Percentiles rank a stretch among this genome's conserved stretches.
phyloP scores from a whole-genome alignment of 305 asterid genomes.

The Fraxinus xanthoxyloides region DNA sequence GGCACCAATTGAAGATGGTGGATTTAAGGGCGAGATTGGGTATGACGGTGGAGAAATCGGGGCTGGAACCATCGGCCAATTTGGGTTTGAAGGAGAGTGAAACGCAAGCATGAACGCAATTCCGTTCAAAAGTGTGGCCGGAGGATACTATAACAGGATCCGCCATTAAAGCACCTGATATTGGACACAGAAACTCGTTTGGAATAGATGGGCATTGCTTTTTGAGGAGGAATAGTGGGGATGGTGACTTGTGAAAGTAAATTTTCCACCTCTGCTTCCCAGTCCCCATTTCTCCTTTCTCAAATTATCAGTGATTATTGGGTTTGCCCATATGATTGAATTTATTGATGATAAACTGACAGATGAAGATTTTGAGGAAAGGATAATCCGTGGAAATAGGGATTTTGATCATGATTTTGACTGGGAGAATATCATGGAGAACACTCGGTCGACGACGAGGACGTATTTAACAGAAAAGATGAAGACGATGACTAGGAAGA shows the following conservation, averaged over 20 bases:
- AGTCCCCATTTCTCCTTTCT: conserved; percentile 47
- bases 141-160: conserved; percentile 87
- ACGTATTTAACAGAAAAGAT: not conserved
- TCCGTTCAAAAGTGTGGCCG: conserved; percentile 89
- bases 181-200: conserved; percentile 66
- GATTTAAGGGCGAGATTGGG: conserved; percentile 85
- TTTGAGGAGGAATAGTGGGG: not conserved
- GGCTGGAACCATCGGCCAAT: conserved; percentile 46
- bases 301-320: not conserved
- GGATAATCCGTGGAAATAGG: not conserved
- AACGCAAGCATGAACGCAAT: conserved; percentile 62
- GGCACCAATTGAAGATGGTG: conserved; percentile 71
- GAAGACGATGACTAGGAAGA: not conserved
- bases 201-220: conserved; percentile 35
- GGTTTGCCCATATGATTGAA: not conserved
- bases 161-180: conserved; percentile 70
- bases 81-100: conserved; percentile 59
- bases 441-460: not conserved
- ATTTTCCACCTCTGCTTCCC: conserved; percentile 70
- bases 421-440: not conserved
- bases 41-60: conserved; percentile 68
- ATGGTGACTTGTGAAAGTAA: conserved; percentile 53
- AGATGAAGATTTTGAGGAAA: not conserved
- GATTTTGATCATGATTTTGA: not conserved
- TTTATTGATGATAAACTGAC: not conserved